phyloP scores from a whole-genome alignment of 345 rosid species.

The Geranium brycei region DNA sequence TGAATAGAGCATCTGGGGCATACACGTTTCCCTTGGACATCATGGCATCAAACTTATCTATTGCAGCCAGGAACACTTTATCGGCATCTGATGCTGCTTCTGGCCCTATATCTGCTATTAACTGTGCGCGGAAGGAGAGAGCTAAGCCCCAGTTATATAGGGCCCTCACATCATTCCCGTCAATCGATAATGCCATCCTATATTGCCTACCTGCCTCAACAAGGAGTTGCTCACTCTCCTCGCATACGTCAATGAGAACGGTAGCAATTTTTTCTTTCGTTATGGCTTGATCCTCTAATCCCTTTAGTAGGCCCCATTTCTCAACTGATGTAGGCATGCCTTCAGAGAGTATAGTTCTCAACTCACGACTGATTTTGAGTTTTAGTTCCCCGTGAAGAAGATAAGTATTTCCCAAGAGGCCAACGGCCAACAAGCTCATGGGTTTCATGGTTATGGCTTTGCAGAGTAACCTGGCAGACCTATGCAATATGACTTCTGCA shows the following conservation, averaged over 20 bases:
- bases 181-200: slow-evolving; percentile 46
- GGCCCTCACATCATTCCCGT: slow-evolving; percentile 50
- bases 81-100: slow-evolving; percentile 63
- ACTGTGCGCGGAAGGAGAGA: slow-evolving; percentile 57
- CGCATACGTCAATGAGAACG: slow-evolving; percentile 39
- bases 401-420: slow-evolving; percentile 57
- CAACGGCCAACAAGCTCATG: slow-evolving; percentile 56
- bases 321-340: slow-evolving; percentile 18
- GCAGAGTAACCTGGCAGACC: slow-evolving; percentile 38
- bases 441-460: slow-evolving; percentile 48
- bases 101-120: slow-evolving; percentile 67
- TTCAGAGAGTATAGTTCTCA: slow-evolving; percentile 37
- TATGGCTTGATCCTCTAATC: slow-evolving; percentile 10
- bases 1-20: slow-evolving; percentile 54
- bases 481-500: slow-evolving; percentile 31
- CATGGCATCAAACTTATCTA: slow-evolving; percentile 58
- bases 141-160: slow-evolving; percentile 74
- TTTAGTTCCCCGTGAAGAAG: slow-evolving; percentile 69
- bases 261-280: slow-evolving; percentile 32
- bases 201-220: slow-evolving; percentile 58
- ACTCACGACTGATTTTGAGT: slow-evolving; percentile 40
- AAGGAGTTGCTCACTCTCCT: slow-evolving; percentile 60
- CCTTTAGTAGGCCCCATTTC: slow-evolving; percentile 17
- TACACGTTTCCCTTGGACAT: slow-evolving; percentile 47
- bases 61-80: slow-evolving; percentile 64